phyloP scores from a whole-genome alignment of 2,329 filamentous ascomycete species.

The Hymenoscyphus albidus region DNA sequence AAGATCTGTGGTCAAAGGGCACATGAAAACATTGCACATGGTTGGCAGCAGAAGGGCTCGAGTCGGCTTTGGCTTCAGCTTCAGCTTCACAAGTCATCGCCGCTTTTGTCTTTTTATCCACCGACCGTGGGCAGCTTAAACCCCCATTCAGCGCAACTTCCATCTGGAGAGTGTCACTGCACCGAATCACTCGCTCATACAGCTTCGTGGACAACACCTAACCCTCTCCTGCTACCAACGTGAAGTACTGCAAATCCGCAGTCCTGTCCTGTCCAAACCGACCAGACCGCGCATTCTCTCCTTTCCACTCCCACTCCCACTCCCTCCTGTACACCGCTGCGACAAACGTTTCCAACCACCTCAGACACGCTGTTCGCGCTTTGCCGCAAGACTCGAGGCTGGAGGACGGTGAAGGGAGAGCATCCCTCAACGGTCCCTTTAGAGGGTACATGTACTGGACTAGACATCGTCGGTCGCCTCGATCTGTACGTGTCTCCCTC shows the following conservation, averaged over 20 bases:
- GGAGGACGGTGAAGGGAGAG: slow-evolving; percentile 7
- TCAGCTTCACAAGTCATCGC: no score
- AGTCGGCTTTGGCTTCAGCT: no score
- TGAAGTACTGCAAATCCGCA: not conserved
- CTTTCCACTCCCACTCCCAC: not conserved
- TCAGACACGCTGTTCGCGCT: slow-evolving; percentile 8
- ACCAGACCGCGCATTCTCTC: not conserved
- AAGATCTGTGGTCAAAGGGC: no score
- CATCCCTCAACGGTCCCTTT: not conserved
- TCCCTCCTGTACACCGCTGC: not conserved
- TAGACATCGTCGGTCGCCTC: not conserved
- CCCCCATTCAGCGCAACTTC: no score
- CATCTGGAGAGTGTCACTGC: not conserved
- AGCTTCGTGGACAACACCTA: not conserved
- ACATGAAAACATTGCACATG: no score
- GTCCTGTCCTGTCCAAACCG: not conserved
- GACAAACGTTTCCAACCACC: not conserved
- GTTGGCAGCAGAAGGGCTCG: no score
- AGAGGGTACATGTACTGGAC: no score
- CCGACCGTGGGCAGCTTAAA: no score
- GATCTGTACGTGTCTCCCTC: not conserved
- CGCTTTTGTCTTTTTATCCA: no score
- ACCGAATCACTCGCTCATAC: not conserved
- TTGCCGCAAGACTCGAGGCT: slow-evolving; percentile 6
- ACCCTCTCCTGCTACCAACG: not conserved